These are phyloP conservation scores for Gynostemma pentaphyllum DNA, from an alignment of 306 rosid species.

Conservation along the genomic window DNA sequence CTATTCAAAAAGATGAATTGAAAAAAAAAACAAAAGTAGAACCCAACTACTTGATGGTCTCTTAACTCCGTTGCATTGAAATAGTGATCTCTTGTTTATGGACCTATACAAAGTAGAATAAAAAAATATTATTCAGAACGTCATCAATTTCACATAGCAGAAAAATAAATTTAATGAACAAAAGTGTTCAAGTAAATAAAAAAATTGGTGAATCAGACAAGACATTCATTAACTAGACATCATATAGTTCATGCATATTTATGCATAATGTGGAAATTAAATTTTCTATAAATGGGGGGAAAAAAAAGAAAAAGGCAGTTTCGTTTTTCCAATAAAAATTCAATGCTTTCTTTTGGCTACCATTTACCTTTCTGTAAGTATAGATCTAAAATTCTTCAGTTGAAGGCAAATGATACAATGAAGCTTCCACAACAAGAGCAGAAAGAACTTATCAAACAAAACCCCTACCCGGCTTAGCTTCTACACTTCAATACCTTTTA, in stretches of 20 bases:
- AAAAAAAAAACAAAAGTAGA: no score
- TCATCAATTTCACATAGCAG: no score
- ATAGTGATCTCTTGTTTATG: no score
- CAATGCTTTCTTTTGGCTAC: constrained; percentile 4
- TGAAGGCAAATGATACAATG: constrained; percentile 8
- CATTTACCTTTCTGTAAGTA: constrained; percentile 8
- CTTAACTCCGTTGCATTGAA: no score
- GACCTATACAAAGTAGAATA: no score
- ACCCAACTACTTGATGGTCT: no score
- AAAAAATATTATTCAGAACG: no score
- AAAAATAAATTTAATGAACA: no score
- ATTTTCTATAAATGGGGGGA: neutral
- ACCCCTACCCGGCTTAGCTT: constrained; percentile 64
- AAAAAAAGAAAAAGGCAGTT: constrained; percentile 1
- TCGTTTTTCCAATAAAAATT: neutral
- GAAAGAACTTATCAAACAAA: constrained; percentile 48
- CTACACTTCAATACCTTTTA: constrained; percentile 66
- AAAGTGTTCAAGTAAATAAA: no score
- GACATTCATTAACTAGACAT: constrained; percentile 1
- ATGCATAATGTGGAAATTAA: neutral
- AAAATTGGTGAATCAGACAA: constrained; percentile 10
- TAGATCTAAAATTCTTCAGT: neutral
- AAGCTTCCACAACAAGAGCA: constrained; percentile 3
- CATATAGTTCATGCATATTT: neutral
- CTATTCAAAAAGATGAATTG: no score